Evolutionary conservation across 805 yeast species (phyloP).

Genomic region (Metschnikowia lunata): DNA sequence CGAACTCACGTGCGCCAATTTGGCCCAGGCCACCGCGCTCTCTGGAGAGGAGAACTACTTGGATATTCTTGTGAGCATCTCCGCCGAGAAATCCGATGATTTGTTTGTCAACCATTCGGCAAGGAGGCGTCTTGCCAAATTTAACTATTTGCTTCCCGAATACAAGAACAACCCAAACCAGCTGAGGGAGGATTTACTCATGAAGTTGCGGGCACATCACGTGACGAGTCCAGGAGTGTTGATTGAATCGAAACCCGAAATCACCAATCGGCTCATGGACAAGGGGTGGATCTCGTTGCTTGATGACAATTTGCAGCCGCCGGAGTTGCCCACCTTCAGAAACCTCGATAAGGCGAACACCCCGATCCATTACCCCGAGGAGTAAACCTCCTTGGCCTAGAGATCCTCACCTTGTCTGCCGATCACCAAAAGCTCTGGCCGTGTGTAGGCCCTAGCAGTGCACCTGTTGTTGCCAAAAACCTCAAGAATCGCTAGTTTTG

Average conservation of each 20-base stretch:
- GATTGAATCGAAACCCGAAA: slow-evolving; percentile 32
- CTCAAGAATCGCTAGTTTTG: slow-evolving; percentile 61
- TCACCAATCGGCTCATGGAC: slow-evolving; percentile 24
- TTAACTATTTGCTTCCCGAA: slow-evolving; percentile 17
- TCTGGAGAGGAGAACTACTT: slow-evolving; percentile 14
- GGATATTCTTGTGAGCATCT: slow-evolving; percentile 13
- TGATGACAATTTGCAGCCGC: slow-evolving; percentile 18
- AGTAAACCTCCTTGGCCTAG: slow-evolving; percentile 1
- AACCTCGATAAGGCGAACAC: slow-evolving; percentile 61
- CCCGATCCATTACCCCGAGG: slow-evolving; percentile 38
- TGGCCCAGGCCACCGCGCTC: slow-evolving; percentile 16
- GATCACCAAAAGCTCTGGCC: slow-evolving; percentile 56
- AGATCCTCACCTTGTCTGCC: slow-evolving; percentile 53
- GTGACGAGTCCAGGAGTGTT: slow-evolving; percentile 33
- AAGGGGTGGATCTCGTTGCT: slow-evolving; percentile 21
- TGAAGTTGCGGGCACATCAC: slow-evolving; percentile 20
- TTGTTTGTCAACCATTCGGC: slow-evolving; percentile 24
- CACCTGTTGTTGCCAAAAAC: slow-evolving; percentile 78
- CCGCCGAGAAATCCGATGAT: slow-evolving; percentile 25
- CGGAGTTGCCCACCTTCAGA: slow-evolving; percentile 51
- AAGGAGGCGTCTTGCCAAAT: slow-evolving; percentile 19
- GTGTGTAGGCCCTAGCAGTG: slow-evolving; percentile 48
- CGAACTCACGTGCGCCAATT: slow-evolving; percentile 20
- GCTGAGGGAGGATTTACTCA: slow-evolving; percentile 20
- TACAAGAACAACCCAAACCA: not conserved